Conservation (phyloP, 148 eudicot genomes). For the Dianthus caryophyllus region DNA sequence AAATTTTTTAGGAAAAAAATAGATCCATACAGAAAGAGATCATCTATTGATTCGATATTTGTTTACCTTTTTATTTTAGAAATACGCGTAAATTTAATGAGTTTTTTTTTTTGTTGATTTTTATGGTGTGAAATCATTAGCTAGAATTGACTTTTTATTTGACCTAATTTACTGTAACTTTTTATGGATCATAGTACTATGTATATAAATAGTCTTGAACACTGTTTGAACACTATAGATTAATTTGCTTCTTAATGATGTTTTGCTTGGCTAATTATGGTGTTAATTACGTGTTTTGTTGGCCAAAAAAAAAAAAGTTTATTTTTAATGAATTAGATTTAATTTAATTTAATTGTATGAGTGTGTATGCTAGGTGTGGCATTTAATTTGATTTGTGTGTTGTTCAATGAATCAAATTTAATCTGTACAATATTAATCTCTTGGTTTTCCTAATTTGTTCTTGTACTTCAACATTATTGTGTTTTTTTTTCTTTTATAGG, state of each 20-base stretch:
- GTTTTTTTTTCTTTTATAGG: too few relatives aligned
- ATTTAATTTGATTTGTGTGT: slow-evolving; percentile 17
- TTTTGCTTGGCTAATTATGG: background rate
- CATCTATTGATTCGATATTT: too few relatives aligned
- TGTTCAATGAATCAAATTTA: slow-evolving; percentile 25
- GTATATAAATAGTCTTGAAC: background rate
- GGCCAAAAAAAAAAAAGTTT: slow-evolving; percentile 8
- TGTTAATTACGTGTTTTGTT: slow-evolving; percentile 22
- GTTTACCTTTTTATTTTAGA: too few relatives aligned
- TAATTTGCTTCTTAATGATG: background rate
- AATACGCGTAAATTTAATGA: too few relatives aligned
- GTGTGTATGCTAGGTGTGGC: slow-evolving; percentile 26
- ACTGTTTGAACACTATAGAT: background rate
- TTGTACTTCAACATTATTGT: slow-evolving; percentile 1
- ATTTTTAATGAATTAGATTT: background rate
- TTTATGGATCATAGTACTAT: too few relatives aligned
- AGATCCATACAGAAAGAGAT: too few relatives aligned
- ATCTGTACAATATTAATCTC: background rate
- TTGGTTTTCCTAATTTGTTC: background rate
- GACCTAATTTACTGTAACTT: too few relatives aligned
- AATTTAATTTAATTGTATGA: slow-evolving; percentile 19
- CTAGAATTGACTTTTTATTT: too few relatives aligned
- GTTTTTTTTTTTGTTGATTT: too few relatives aligned
- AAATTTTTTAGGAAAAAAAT: too few relatives aligned
- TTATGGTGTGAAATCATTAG: too few relatives aligned